Evolutionary conservation across 2,329 filamentous ascomycete species (phyloP).

Genomic region (Cladorrhinum sp.): DNA sequence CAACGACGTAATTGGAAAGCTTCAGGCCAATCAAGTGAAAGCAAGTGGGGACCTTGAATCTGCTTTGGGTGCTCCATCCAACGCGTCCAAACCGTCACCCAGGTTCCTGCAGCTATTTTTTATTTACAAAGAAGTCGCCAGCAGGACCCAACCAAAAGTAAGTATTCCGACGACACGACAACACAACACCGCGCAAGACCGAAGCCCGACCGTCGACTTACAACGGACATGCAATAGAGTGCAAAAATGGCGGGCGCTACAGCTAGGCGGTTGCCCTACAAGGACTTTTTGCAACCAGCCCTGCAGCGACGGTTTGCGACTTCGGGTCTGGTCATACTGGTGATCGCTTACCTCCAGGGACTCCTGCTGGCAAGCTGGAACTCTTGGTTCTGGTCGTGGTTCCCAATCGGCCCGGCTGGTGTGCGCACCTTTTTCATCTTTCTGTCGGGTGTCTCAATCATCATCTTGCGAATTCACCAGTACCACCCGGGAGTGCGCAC

Average conservation of each 20-base stretch:
- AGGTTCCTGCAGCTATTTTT: slow-evolving; percentile 9
- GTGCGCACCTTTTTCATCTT: slow-evolving; percentile 74
- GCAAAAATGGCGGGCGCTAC: slow-evolving; percentile 49
- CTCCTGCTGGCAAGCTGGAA: slow-evolving; percentile 67
- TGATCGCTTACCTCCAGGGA: slow-evolving; percentile 70
- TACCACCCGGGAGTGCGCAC: slow-evolving; percentile 74
- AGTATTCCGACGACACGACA: background rate
- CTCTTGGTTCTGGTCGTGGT: slow-evolving; percentile 79
- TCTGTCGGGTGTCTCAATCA: slow-evolving; percentile 70
- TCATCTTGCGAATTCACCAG: slow-evolving; percentile 81
- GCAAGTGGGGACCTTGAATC: slow-evolving; percentile 4
- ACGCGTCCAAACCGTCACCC: background rate
- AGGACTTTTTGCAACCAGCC: slow-evolving; percentile 86
- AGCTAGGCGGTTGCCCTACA: slow-evolving; percentile 64
- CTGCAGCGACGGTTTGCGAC: slow-evolving; percentile 83
- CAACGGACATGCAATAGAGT: slow-evolving; percentile 38
- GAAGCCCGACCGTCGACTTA: background rate
- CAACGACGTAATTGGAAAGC: slow-evolving; percentile 15
- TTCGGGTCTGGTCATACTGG: slow-evolving; percentile 66
- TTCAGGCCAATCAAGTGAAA: slow-evolving; percentile 2
- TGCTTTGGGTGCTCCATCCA: background rate
- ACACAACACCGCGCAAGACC: background rate
- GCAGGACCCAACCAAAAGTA: background rate
- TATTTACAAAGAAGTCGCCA: slow-evolving; percentile 12
- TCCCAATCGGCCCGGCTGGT: slow-evolving; percentile 73